Evolutionary conservation across 345 rosid species (phyloP), one percentile per base, ranked within the genome.

Genomic region (Schrenkiella parvula): DNA sequence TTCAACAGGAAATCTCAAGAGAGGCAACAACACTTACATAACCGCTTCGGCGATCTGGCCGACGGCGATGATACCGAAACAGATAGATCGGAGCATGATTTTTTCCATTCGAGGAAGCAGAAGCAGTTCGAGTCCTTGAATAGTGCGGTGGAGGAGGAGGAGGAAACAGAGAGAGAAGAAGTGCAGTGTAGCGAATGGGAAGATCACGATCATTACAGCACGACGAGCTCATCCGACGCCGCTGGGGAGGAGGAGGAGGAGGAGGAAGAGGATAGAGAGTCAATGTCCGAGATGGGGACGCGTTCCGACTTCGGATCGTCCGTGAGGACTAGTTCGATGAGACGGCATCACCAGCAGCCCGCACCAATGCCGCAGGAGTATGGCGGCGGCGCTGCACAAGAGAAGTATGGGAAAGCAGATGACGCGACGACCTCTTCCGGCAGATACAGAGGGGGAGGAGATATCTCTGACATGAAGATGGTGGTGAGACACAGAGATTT

Each of bases 131-230:
- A 64, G 18, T 54, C 46, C 2, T 56, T 31, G 57, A 59, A 37
- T 3, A 34, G 60, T 46, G 32, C 60, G 8, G 85, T 73, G 17
- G 79, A 47, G 18, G 66, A 48, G 12, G 91, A 79, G 8, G 81
- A 75, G 48, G 90, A 88, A 80, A 79, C 89, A 1, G 97, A 89
- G 76, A 80, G 95, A 67, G 99, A 95, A 81, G 99, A 95, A 72
- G 99, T 95, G 19, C 97, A 86, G 73, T 95, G 97, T 80, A 95
- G 98, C 54, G 98, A 95, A 43, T 95, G 97, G 98, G 99, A 80
- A 1, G 96, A 91, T 78, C 96, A 78, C 47, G 93, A 86, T 75
- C 91, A 72, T 62, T 85, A 85, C 80, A 89, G 87, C 67, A 84
- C 79, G 4, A 82, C 89, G 12, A 76, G 82, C 28, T 84, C 92